Percentiles rank a stretch among this genome's conserved stretches.
phyloP scores from a whole-genome alignment of 192 early-diverging fungal genomes.

The Umbelopsis sp. region DNA sequence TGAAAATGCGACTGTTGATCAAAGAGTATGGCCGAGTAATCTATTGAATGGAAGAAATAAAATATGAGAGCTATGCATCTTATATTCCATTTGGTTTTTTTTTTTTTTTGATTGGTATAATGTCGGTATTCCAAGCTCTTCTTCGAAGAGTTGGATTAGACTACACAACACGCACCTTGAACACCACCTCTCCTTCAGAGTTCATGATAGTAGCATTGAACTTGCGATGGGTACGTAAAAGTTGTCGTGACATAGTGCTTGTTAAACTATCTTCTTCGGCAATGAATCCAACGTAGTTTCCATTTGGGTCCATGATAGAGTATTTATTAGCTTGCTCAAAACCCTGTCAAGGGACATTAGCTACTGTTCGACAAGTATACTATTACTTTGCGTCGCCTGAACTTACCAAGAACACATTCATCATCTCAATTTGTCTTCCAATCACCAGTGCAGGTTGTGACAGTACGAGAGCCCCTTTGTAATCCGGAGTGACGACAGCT shows the following conservation, averaged over 20 bases:
- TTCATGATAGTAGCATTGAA: slow-evolving; percentile 80
- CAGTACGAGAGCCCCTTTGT: slow-evolving; percentile 39
- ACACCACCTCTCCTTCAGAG: slow-evolving; percentile 64
- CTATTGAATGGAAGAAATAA: not conserved
- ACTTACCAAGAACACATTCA: slow-evolving; percentile 68
- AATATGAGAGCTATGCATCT: not conserved
- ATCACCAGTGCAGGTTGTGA: slow-evolving; percentile 67
- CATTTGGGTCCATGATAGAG: slow-evolving; percentile 66
- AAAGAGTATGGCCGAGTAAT: slow-evolving; percentile 71
- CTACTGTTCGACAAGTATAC: not conserved
- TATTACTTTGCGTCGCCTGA: not conserved
- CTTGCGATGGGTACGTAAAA: slow-evolving; percentile 71
- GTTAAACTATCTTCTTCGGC: slow-evolving; percentile 69
- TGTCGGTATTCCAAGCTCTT: too few relatives aligned
- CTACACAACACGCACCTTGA: slow-evolving; percentile 41
- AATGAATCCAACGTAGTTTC: slow-evolving; percentile 77
- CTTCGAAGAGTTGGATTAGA: not conserved
- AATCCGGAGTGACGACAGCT: slow-evolving; percentile 21
- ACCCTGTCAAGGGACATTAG: slow-evolving; percentile 37
- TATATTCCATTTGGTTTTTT: too few relatives aligned
- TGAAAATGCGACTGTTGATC: slow-evolving; percentile 77
- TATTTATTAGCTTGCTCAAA: slow-evolving; percentile 92
- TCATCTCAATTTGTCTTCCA: slow-evolving; percentile 79
- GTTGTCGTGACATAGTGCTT: slow-evolving; percentile 65
- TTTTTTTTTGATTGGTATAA: not conserved